A percentile compares a stretch with the other conserved stretches of the same genome.
Conservation (phyloP, 208 protist species). For the Sergeia podlipaevii region DNA sequence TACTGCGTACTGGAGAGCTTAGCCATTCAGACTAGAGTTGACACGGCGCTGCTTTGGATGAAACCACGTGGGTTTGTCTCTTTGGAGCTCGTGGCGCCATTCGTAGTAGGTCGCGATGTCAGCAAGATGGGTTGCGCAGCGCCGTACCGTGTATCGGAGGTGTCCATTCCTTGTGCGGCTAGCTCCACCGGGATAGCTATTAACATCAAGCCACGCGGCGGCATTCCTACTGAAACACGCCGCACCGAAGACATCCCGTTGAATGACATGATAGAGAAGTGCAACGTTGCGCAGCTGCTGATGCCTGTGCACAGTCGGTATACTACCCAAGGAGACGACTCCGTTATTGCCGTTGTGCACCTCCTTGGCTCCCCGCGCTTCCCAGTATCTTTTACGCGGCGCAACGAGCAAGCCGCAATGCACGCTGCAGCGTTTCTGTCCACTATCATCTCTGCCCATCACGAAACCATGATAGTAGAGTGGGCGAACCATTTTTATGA, state of each 20-base stretch:
- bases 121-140: constrained; percentile 55
- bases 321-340: constrained; percentile 10
- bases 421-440: constrained; percentile 73
- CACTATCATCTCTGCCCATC: constrained; percentile 73
- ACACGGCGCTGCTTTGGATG: constrained; percentile 78
- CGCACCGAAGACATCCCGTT: constrained; percentile 36
- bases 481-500: constrained; percentile 88
- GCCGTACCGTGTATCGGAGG: constrained; percentile 72
- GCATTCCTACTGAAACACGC: constrained; percentile 13
- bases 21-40: constrained; percentile 65
- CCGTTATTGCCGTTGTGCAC: constrained; percentile 69
- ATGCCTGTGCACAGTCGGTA: constrained; percentile 75
- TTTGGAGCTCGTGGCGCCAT: constrained; percentile 79
- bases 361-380: constrained; percentile 71
- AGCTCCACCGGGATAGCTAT: constrained; percentile 72
- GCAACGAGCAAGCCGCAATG: constrained; percentile 74
- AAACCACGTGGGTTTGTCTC: constrained; percentile 62
- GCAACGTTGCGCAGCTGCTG: constrained; percentile 76
- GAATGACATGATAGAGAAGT: constrained; percentile 63
- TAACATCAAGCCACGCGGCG: constrained; percentile 58
- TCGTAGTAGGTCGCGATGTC: constrained; percentile 77
- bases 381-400: constrained; percentile 72
- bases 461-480: constrained; percentile 78
- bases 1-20: constrained; percentile 76
- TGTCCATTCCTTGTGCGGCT: constrained; percentile 66